A percentile compares a stretch with the other conserved stretches of the same genome.
Evolutionary conservation across 306 rosid species (phyloP).

Genomic region (Vigna angularis): DNA sequence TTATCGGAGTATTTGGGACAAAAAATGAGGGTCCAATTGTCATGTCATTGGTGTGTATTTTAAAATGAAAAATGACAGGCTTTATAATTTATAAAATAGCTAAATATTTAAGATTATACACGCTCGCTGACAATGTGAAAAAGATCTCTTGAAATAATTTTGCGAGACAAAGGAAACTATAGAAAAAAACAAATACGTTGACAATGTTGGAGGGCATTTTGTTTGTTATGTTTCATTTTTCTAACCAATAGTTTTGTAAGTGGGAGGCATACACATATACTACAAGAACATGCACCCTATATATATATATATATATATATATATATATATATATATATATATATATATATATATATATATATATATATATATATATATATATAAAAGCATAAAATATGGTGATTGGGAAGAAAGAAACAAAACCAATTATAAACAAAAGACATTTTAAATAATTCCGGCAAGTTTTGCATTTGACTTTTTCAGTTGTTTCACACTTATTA

Average conservation of each 20-base stretch:
- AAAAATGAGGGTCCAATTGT: too few species aligned
- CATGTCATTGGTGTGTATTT: too few species aligned
- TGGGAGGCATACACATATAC: too few species aligned
- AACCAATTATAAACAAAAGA: not conserved
- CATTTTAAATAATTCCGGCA: not conserved
- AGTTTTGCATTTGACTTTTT: constrained; percentile 39
- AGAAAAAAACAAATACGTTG: too few species aligned
- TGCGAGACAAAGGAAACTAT: not conserved
- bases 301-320: too few species aligned
- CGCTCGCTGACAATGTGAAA: not conserved
- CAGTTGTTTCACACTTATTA: not conserved
- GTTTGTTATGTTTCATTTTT: not conserved
- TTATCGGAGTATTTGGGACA: too few species aligned
- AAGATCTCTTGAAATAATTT: not conserved
- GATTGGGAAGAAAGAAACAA: constrained; percentile 8
- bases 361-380: too few species aligned
- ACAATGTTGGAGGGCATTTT: not conserved
- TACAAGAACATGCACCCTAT: too few species aligned
- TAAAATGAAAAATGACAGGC: too few species aligned
- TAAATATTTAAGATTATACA: not conserved
- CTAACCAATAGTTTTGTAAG: too few species aligned
- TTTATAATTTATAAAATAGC: not conserved
- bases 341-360: too few species aligned
- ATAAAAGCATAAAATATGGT: not conserved
- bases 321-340: too few species aligned